A percentile compares a stretch with the other conserved stretches of the same genome.
phyloP scores from a whole-genome alignment of 2,329 filamentous ascomycete species.

The Aspergillus jensenii region DNA sequence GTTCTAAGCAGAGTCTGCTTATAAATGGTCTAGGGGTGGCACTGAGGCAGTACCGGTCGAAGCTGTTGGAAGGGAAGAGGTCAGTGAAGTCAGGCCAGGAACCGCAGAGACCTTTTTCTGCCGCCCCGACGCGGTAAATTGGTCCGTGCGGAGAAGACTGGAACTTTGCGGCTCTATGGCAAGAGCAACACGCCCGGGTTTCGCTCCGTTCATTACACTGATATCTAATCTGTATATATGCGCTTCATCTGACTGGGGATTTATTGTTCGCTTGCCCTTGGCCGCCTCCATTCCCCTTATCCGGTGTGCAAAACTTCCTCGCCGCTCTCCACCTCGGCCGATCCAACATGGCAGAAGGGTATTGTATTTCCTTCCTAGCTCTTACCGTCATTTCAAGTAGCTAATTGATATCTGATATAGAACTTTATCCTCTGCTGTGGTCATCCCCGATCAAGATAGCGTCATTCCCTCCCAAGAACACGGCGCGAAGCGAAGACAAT shows the following conservation, averaged over 20 bases:
- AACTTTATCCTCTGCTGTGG: constrained; percentile 54
- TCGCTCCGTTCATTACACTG: not conserved
- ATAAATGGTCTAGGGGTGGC: not conserved
- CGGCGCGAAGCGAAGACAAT: constrained; percentile 54
- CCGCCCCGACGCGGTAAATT: constrained; percentile 44
- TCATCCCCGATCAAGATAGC: constrained; percentile 48
- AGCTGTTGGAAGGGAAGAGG: constrained; percentile 10
- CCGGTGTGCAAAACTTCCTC: not conserved
- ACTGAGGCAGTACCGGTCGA: constrained; percentile 5
- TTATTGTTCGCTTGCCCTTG: not conserved
- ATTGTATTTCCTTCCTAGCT: not conserved
- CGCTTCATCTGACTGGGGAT: not conserved
- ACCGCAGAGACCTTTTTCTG: constrained; percentile 4
- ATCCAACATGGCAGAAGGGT: constrained; percentile 19
- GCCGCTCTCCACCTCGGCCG: too few relatives aligned
- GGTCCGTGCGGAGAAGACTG: constrained; percentile 26
- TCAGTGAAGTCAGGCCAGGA: constrained; percentile 9
- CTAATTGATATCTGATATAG: constrained; percentile 13
- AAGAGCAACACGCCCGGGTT: constrained; percentile 7
- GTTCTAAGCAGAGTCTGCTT: not conserved
- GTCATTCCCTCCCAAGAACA: constrained; percentile 29
- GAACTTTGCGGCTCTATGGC: constrained; percentile 10
- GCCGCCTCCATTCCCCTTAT: not conserved
- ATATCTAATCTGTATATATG: not conserved
- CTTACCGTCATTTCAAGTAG: not conserved